A percentile compares a stretch with the other conserved stretches of the same genome.
Conservation (phyloP, 2,329 filamentous ascomycete genomes). For the Harringtonia aguacate region DNA sequence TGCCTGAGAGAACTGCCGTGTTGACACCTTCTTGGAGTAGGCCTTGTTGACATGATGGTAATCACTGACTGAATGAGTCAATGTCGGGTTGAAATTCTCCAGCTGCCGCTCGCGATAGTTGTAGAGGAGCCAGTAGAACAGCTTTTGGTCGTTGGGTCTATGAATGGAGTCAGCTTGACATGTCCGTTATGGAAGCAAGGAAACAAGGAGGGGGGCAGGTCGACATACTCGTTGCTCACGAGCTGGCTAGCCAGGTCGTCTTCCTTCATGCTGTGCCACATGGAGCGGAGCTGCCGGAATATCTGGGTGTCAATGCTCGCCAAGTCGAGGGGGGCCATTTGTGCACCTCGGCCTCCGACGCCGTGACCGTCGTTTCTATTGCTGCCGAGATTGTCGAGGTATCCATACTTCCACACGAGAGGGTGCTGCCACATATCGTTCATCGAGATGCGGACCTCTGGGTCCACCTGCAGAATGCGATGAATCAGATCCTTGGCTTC, state of each 20-base stretch:
- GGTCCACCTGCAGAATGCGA: conserved; percentile 69
- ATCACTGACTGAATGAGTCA: conserved; percentile 82
- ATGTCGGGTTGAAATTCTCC: conserved; percentile 73
- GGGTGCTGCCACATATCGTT: conserved; percentile 78
- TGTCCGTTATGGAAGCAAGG: neutral
- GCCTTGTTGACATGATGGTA: conserved; percentile 67
- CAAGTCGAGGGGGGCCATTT: conserved; percentile 44
- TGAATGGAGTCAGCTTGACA: neutral
- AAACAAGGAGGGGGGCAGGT: neutral
- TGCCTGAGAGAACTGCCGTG: conserved; percentile 44
- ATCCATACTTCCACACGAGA: conserved; percentile 73
- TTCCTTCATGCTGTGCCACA: conserved; percentile 82
- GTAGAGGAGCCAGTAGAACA: conserved; percentile 79
- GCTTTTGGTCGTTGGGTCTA: conserved; percentile 79
- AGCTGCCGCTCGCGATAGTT: conserved; percentile 76
- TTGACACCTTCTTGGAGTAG: conserved; percentile 49
- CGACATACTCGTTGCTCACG: conserved; percentile 52
- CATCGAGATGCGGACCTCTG: conserved; percentile 68
- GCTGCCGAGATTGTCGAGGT: conserved; percentile 59
- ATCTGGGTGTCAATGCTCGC: conserved; percentile 72
- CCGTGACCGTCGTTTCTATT: conserved; percentile 27
- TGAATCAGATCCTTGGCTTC: conserved; percentile 71
- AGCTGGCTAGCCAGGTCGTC: conserved; percentile 60
- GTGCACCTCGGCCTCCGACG: conserved; percentile 50
- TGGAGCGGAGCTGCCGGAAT: conserved; percentile 72